Percentiles rank a stretch among this genome's conserved stretches.
Evolutionary conservation across 164 flowering plant species (phyloP).

Genomic region (Vitis rotundifolia): DNA sequence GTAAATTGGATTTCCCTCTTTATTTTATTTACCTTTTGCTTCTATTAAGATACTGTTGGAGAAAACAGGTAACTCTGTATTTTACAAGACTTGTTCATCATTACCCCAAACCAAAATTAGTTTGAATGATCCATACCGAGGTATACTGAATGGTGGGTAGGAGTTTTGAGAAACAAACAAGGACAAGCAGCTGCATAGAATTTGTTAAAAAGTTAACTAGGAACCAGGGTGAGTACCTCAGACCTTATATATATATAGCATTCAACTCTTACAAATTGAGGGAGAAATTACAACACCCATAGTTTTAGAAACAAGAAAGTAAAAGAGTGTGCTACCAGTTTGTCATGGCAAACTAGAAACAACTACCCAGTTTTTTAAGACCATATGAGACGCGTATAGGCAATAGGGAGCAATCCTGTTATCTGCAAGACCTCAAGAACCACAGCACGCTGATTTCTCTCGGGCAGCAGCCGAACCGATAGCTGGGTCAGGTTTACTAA

Average conservation of each 20-base stretch:
- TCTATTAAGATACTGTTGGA: neutral
- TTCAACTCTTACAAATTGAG: constrained; percentile 20
- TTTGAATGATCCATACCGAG: neutral
- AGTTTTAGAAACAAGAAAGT: constrained; percentile 11
- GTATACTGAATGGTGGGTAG: neutral
- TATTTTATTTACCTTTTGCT: neutral
- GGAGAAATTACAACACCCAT: constrained; percentile 23
- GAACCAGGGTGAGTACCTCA: constrained; percentile 11
- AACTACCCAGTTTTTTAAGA: constrained; percentile 11
- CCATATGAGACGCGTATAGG: constrained; percentile 2
- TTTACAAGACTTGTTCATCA: too few species aligned
- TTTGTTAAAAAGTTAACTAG: neutral
- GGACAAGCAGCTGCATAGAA: neutral
- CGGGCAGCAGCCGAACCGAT: constrained; percentile 30
- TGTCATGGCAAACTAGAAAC: neutral
- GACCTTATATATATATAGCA: neutral
- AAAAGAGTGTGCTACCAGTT: neutral
- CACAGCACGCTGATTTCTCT: constrained; percentile 50
- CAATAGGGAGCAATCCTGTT: neutral
- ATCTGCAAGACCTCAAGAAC: constrained; percentile 17
- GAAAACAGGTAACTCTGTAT: too few species aligned
- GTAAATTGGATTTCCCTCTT: constrained; percentile 22
- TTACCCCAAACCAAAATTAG: neutral
- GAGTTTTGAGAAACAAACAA: neutral
- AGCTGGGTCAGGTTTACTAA: constrained; percentile 42